phyloP scores from a whole-genome alignment of 1,284 basidiomycete genomes.

The Cutaneotrichosporon sp. region DNA sequence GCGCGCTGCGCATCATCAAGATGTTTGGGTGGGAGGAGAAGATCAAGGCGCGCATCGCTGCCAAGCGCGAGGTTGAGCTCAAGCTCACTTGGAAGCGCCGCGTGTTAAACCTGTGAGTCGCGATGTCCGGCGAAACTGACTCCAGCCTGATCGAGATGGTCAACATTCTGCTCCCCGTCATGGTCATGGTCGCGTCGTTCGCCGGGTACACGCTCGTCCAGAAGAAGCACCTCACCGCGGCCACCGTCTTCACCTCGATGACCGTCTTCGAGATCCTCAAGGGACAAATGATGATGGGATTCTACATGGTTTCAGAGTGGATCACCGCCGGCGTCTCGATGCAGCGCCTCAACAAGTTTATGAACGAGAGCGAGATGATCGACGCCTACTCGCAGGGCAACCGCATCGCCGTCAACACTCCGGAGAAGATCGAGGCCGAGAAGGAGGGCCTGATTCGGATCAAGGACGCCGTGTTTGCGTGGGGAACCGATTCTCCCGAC shows the following conservation, averaged over 20 bases:
- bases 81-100: constrained; percentile 49
- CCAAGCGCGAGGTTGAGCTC: constrained; percentile 63
- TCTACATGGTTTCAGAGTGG: constrained; percentile 44
- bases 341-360: constrained; percentile 57
- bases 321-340: constrained; percentile 58
- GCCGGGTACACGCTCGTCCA: constrained; percentile 61
- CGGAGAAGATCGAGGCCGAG: constrained; percentile 40
- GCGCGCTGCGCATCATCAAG: constrained; percentile 61
- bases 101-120: constrained; percentile 43
- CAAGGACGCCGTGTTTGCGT: constrained; percentile 47
- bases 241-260: constrained; percentile 53
- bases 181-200: constrained; percentile 69
- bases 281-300: constrained; percentile 34
- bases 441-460: constrained; percentile 42
- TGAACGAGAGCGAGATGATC: constrained; percentile 60
- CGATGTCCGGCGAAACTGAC: constrained; percentile 11
- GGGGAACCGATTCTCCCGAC: constrained; percentile 37
- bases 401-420: constrained; percentile 24
- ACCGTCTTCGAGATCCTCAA: constrained; percentile 52
- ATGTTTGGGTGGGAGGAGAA: constrained; percentile 69
- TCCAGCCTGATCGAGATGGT: constrained; percentile 24
- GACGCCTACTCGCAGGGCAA: constrained; percentile 55
- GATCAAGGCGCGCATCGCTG: constrained; percentile 59
- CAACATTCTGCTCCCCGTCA: constrained; percentile 64
- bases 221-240: constrained; percentile 55